Evolutionary conservation across 441 rosid genomes (phyloP).

Genomic region (Erodium chrysanthum): DNA sequence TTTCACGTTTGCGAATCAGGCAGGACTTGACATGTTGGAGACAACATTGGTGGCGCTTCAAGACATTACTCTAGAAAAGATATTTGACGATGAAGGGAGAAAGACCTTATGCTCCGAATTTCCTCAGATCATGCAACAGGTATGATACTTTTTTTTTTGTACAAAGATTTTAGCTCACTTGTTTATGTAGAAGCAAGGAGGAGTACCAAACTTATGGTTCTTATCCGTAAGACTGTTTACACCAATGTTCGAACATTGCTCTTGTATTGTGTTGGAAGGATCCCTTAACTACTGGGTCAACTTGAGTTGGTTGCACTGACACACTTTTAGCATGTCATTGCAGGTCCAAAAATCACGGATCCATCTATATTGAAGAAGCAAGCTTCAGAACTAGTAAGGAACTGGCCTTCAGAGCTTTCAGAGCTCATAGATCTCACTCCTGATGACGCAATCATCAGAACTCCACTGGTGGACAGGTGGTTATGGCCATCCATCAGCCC

Average conservation of each 20-base stretch:
- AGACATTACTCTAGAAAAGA: slow-evolving; percentile 5
- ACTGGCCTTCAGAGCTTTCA: slow-evolving; percentile 58
- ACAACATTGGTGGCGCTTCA: slow-evolving; percentile 27
- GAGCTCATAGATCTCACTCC: slow-evolving; percentile 53
- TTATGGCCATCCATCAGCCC: slow-evolving; percentile 66
- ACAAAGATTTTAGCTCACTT: no score
- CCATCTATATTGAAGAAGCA: slow-evolving; percentile 50
- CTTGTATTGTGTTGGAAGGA: no score
- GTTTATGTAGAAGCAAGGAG: no score
- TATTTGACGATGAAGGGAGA: background rate
- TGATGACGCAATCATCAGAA: slow-evolving; percentile 56
- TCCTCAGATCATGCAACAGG: slow-evolving; percentile 75
- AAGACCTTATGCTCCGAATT: slow-evolving; percentile 54
- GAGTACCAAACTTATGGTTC: no score
- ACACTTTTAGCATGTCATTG: background rate
- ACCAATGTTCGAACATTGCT: no score
- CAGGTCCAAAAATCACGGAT: slow-evolving; percentile 69
- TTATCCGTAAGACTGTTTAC: no score
- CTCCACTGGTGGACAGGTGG: slow-evolving; percentile 84
- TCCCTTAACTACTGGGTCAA: no score
- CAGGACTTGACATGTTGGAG: slow-evolving; percentile 65
- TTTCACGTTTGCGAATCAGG: slow-evolving; percentile 85
- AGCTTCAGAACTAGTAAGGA: slow-evolving; percentile 47
- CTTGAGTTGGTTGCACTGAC: background rate
- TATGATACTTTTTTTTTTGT: no score